Evolutionary conservation across 78 protist genomes (phyloP).

Genomic region (Dictyostelium brefeldianum): DNA sequence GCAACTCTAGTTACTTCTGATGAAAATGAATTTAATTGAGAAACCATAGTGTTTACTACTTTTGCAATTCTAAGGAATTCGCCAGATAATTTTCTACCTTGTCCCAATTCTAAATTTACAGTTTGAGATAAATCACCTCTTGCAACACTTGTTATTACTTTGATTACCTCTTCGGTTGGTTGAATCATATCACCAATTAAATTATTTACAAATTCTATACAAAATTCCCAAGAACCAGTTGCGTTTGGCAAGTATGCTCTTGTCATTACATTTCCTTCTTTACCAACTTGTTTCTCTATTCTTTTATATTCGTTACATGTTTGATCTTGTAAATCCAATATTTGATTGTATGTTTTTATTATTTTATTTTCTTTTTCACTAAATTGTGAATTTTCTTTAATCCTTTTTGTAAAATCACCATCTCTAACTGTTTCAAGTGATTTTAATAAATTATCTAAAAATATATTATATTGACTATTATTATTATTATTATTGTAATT

Average conservation of each 20-base stretch:
- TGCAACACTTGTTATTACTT: conserved; percentile 71
- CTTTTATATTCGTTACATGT: conserved; percentile 48
- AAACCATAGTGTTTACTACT: conserved; percentile 82
- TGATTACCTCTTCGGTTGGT: conserved; percentile 65
- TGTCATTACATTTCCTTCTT: conserved; percentile 59
- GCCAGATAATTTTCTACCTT: conserved; percentile 58
- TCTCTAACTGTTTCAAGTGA: conserved; percentile 12
- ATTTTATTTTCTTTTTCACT: conserved; percentile 40
- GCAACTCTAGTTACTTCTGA: conserved; percentile 82
- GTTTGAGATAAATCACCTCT: conserved; percentile 80
- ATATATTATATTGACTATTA: background rate
- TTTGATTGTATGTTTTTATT: conserved; percentile 30
- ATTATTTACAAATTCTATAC: conserved; percentile 59
- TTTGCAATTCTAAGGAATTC: conserved; percentile 78
- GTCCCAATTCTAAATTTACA: conserved; percentile 51
- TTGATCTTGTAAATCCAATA: conserved; percentile 21
- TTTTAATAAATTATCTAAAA: background rate
- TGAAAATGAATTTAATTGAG: conserved; percentile 64
- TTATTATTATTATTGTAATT: conserved; percentile 7
- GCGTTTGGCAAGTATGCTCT: conserved; percentile 34
- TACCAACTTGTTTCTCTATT: conserved; percentile 67
- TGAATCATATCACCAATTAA: conserved; percentile 75
- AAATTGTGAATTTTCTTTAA: background rate
- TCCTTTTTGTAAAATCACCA: conserved; percentile 61
- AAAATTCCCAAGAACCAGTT: conserved; percentile 62